Percentiles rank a stretch among this genome's conserved stretches.
phyloP scores from a whole-genome alignment of 768 basidiomycete species.

The Macrolepiota albuminosa region DNA sequence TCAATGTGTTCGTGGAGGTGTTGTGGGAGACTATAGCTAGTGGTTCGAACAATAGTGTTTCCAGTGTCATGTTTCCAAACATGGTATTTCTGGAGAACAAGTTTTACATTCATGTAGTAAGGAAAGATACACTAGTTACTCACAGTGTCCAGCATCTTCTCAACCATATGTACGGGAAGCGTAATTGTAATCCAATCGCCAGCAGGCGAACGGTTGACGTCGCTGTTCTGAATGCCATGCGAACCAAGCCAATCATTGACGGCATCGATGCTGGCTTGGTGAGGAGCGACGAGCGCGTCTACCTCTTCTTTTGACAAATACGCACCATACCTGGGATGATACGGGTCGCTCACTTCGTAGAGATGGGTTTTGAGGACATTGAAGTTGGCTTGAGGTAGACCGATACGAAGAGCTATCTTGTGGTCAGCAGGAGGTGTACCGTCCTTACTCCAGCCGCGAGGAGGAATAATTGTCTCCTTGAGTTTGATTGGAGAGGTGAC shows the following conservation, averaged over 20 bases:
- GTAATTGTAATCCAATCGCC: slow-evolving; percentile 63
- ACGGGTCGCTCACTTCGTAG: slow-evolving; percentile 52
- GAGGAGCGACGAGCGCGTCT: slow-evolving; percentile 56
- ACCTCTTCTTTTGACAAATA: slow-evolving; percentile 64
- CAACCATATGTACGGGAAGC: slow-evolving; percentile 53
- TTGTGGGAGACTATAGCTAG: slow-evolving; percentile 60
- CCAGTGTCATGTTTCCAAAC: slow-evolving; percentile 54
- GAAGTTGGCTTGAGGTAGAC: slow-evolving; percentile 48
- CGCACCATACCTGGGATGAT: slow-evolving; percentile 44
- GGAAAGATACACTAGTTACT: background rate
- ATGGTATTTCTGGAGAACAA: slow-evolving; percentile 48
- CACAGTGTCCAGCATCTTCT: slow-evolving; percentile 62
- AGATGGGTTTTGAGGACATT: slow-evolving; percentile 44
- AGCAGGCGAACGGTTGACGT: slow-evolving; percentile 49
- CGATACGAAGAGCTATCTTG: slow-evolving; percentile 51
- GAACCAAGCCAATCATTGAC: slow-evolving; percentile 59
- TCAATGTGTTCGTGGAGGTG: slow-evolving; percentile 56
- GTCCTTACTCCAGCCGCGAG: slow-evolving; percentile 46
- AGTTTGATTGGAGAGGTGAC: slow-evolving; percentile 18
- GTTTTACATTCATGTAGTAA: background rate
- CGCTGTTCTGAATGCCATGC: slow-evolving; percentile 45
- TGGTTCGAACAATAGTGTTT: slow-evolving; percentile 56
- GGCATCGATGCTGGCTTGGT: slow-evolving; percentile 44
- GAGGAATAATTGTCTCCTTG: slow-evolving; percentile 31
- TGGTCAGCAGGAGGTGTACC: slow-evolving; percentile 40